A percentile compares a stretch with the other conserved stretches of the same genome.
Conservation (phyloP, 495 filamentous ascomycete species). For the Lophiotrema nucula region DNA sequence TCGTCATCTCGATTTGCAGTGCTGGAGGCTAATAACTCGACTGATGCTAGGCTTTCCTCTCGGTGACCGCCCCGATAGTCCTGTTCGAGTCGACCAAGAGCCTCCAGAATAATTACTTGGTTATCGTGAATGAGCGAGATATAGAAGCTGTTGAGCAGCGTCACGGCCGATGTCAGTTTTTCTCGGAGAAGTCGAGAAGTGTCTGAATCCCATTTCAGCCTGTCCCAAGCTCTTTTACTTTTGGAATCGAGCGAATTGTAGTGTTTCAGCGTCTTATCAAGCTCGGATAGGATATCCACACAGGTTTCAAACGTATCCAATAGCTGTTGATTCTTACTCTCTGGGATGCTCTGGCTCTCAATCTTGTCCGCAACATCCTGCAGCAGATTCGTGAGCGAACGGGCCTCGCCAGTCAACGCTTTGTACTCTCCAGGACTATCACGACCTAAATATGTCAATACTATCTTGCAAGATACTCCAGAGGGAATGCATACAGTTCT, state of each 20-base stretch:
- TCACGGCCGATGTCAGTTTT: conserved; percentile 24
- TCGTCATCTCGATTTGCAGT: conserved; percentile 13
- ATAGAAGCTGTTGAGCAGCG: conserved; percentile 30
- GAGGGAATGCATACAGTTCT: conserved; percentile 15
- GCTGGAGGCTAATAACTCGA: conserved; percentile 4
- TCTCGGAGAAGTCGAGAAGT: conserved; percentile 12
- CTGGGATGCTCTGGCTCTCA: conserved; percentile 14
- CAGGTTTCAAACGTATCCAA: conserved; percentile 16
- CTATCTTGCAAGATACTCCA: background rate
- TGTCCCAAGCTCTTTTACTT: conserved; percentile 23
- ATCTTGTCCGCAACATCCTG: conserved; percentile 24
- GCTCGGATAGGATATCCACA: conserved; percentile 20
- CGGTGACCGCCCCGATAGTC: conserved; percentile 23
- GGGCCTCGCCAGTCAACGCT: conserved; percentile 26
- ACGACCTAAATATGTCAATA: conserved; percentile 1
- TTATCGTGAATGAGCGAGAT: conserved; percentile 21
- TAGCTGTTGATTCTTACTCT: conserved; percentile 19
- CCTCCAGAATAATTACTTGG: conserved; percentile 22
- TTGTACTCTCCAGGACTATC: conserved; percentile 29
- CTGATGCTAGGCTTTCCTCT: conserved; percentile 16
- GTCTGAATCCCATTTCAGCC: conserved; percentile 27
- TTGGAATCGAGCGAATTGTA: conserved; percentile 23
- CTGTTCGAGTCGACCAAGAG: conserved; percentile 14
- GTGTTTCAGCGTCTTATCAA: conserved; percentile 18
- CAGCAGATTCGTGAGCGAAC: conserved; percentile 21